Evolutionary conservation across 2,329 filamentous ascomycete genomes (phyloP), one percentile per base, ranked within the genome.

Genomic region (Cladosporium cucumerinum): DNA sequence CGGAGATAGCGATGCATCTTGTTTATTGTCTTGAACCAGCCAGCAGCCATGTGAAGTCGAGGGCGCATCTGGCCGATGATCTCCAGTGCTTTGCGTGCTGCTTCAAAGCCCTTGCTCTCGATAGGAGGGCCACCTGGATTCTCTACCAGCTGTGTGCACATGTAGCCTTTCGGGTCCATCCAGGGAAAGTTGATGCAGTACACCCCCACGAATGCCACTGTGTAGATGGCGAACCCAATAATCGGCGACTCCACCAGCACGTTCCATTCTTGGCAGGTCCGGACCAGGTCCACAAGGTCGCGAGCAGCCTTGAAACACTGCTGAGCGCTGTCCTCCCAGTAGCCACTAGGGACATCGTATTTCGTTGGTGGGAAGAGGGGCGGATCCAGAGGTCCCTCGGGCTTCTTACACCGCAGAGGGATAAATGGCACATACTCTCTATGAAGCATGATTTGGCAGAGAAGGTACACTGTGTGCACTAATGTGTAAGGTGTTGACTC

Each of bases 391-490:
- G 88, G 88, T 2, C 85, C 85, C 52, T 79, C 71, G 2, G 84
- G 84, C 69, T 81, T 81, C 25, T 75, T 71, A 68, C 79, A 80
- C 21, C 79, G 78, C 52, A 89, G 79, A 1, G 88, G 86, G 18
- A 89, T 82, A 71, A 89, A 89, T 0, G 88, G 87, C 28, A 90
- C 82, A 67, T 88, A 90, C 72, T 90, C 87, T 67, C 88, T 82
- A 71, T 90, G 86, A 30, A 91, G 80, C 78, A 89, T 86, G 67
- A 92, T 87, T 64, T 84, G 82, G 72, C 87, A 90, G 2, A 91
- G 79, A 1, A 85, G 84, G 65, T 86, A 84, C 0, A 90, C 82
- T 69, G 87, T 86, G 70, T 92, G 89, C 63, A 92, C 78, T 3
- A 89, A 82, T 11, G 87, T 84, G 71, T 89, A 92, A 8, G 85